Conservation (phyloP, 768 basidiomycete genomes). For the Neoboletus subvelutipes region DNA sequence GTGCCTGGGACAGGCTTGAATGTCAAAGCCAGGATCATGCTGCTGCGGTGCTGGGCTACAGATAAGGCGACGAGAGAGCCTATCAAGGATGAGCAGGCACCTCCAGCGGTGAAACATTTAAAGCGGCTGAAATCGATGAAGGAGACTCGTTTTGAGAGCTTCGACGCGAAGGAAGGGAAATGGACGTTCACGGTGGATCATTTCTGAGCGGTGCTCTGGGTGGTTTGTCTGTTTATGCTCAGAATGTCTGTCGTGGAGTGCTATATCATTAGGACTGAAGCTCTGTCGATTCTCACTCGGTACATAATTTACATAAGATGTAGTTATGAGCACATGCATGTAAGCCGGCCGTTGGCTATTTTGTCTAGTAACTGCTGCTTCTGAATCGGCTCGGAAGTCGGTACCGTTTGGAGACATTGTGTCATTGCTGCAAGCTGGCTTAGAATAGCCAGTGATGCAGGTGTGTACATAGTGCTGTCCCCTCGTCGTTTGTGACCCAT, state of each 20-base stretch:
- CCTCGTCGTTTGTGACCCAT: background rate
- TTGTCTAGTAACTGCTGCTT: constrained; percentile 8
- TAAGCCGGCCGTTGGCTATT: constrained; percentile 11
- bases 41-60: constrained; percentile 82
- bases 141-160: constrained; percentile 81
- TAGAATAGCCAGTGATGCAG: constrained; percentile 10
- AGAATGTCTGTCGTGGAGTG: background rate
- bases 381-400: constrained; percentile 3
- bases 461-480: background rate
- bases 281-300: background rate
- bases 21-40: constrained; percentile 73
- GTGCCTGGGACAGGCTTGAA: constrained; percentile 89
- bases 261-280: constrained; percentile 12
- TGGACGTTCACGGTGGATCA: constrained; percentile 96
- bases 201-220: constrained; percentile 53
- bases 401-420: background rate
- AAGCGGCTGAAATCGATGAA: constrained; percentile 83
- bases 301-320: constrained; percentile 12
- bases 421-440: background rate
- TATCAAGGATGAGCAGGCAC: constrained; percentile 77
- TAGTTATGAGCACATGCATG: constrained; percentile 8
- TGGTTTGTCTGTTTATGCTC: background rate
- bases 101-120: constrained; percentile 66
- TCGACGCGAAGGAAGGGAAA: constrained; percentile 75
- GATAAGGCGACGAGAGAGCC: constrained; percentile 91